Base-by-base conservation (phyloP, 306 rosid species). In the Quercus robur region DNA sequence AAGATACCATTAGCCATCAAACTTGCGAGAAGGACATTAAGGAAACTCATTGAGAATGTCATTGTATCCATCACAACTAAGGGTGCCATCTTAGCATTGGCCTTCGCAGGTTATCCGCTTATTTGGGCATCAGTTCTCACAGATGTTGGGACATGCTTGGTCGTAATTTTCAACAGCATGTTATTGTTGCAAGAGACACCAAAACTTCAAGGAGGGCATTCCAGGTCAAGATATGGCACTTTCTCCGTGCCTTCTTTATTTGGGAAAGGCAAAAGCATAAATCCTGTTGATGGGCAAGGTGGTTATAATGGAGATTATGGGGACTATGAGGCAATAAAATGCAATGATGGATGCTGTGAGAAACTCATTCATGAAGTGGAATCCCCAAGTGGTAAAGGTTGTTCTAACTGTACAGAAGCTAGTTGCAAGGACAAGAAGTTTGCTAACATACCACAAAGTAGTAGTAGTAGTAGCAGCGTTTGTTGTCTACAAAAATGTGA, bases 121-220 rank as follows among this genome's bases (percentile, higher is more conserved):
- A 89, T 95, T 72, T 93, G 99, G 97, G 99, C 98, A 28, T 97
- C 99, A 64, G 99, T 95, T 85, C 90, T 93, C 59, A 94, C 97
- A n/a, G 99, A 95, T 83, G 97, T 90, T 26, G 99, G 99, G 75
- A 93, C 97, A 13, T 93, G 99, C 75, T 6, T 95, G 61, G 75
- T 91, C 23, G 98, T 95, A 35, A 95, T 91, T 75, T 81, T 93
- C 8, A 95, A 93, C 85, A 95, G 98, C 88, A 95, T 95, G 99
- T 82, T 93, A 13, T 89, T 95, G 59, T 78, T 95, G 80, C 70
- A 14, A 31, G 88, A 71, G 51, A 79, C 86, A 6, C 64, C 85
- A 52, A 56, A 54, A 56, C 46, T 6, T 21, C 30, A 1, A 20
- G 66, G 13, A 11, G 33, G 13, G 1, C 9, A 10, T 59, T 23